Conservation (phyloP, 331 rosid genomes). For the Cydonia oblonga region DNA sequence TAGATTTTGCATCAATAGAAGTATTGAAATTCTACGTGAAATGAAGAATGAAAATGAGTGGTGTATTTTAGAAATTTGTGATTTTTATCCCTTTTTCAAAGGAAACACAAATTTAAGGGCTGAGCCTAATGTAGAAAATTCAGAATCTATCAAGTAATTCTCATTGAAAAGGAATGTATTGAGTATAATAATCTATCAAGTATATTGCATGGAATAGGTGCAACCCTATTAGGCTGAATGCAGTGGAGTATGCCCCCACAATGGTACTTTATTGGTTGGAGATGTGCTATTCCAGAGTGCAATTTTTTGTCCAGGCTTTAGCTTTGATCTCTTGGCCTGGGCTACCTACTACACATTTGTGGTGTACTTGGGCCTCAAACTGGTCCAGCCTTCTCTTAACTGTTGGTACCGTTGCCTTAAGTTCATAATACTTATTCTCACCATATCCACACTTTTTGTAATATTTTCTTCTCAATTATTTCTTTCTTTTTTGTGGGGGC, state of each 20-base stretch:
- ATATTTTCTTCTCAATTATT: neutral
- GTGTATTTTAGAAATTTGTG: neutral
- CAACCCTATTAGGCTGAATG: neutral
- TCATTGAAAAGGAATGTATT: neutral
- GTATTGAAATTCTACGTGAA: neutral
- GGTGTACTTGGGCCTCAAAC: neutral
- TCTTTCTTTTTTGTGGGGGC: neutral
- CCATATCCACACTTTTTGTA: neutral
- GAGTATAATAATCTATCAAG: neutral
- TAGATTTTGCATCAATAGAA: neutral
- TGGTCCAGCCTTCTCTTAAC: neutral
- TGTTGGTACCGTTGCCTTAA: neutral
- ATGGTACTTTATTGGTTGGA: neutral
- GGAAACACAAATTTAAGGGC: neutral
- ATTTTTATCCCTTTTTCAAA: neutral
- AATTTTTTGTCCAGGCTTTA: neutral
- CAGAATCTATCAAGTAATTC: neutral
- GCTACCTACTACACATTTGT: neutral
- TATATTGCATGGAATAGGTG: neutral
- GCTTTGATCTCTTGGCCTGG: neutral
- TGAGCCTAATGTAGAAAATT: neutral
- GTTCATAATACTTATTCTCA: neutral
- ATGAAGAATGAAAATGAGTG: neutral
- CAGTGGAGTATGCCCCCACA: neutral
- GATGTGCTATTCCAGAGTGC: neutral